Evolutionary conservation across 139 green algal species (phyloP), one percentile per base, ranked within the genome.

Genomic region (Tetradesmus lagerheimii): DNA sequence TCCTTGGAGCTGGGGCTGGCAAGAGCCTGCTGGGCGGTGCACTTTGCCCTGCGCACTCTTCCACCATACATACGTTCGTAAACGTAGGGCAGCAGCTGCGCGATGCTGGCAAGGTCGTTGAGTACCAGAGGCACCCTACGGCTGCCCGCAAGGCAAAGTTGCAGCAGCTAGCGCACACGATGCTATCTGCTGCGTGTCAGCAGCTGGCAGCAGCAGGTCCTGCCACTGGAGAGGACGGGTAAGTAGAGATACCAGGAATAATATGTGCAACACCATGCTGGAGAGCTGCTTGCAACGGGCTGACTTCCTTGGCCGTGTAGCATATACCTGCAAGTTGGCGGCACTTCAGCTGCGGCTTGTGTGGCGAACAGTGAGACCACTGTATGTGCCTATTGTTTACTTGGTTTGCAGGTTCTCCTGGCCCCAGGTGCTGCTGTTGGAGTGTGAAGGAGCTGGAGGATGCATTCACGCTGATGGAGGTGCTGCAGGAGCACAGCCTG

Each of bases 401-500:
- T 74, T 74, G 62, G 8, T n/a, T 27, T 35, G 66, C 66, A 77
- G 66, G 27, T 35, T 15, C 15, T 4, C 27, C 4, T 35, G 27
- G 66, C 66, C 66, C 66, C 45, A 85, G 20, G 34, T 91, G 34
- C 82, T 91, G 47, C 15, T 91, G 37, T 39, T 91, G 39, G 71
- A 91, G 89, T 80, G 35, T 85, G 14, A 80, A 91, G 83, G 89
- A 91, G 50, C 16, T 86, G 45, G 47, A 75, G 25, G 89, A 89
- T 78, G 82, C 74, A 23, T 89, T 81, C 47, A 64, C 29, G 3
- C 66, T 86, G 37, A n/a, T 89, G 89, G 45, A 89, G 38, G 74
- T 86, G 74, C 74, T 92, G 74, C 50, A 74, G 37, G 35, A 86
- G 45, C n/a, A 53, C 29, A 29, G 85, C 35, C 47, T 92, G 76